A percentile compares a stretch with the other conserved stretches of the same genome.
phyloP scores from a whole-genome alignment of 1,139 yeast genomes.

The Diutina scorzettiae region DNA sequence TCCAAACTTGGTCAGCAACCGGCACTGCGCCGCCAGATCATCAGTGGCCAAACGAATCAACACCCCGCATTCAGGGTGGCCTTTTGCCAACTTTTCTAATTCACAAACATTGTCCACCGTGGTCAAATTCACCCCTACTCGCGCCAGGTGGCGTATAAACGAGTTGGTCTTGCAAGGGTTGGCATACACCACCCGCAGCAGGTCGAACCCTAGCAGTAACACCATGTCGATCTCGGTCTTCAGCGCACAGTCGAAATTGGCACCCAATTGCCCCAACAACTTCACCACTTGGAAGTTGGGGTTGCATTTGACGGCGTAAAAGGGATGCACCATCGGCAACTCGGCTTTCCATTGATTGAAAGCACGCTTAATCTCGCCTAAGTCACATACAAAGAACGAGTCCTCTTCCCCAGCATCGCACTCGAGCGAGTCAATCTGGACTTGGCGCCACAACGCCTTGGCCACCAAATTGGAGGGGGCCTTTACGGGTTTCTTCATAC shows the following conservation, averaged over 20 bases:
- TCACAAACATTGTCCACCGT: slow-evolving; percentile 89
- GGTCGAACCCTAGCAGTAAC: slow-evolving; percentile 46
- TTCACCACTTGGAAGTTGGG: slow-evolving; percentile 52
- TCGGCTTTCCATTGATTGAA: slow-evolving; percentile 45
- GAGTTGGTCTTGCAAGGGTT: slow-evolving; percentile 88
- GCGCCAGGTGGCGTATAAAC: slow-evolving; percentile 59
- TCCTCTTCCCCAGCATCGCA: slow-evolving; percentile 76
- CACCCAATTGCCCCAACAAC: slow-evolving; percentile 47
- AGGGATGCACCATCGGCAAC: slow-evolving; percentile 71
- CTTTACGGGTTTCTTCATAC: neutral
- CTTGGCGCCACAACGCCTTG: slow-evolving; percentile 27
- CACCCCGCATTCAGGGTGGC: slow-evolving; percentile 59
- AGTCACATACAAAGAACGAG: slow-evolving; percentile 81
- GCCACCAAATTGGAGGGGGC: slow-evolving; percentile 16
- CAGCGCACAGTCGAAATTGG: slow-evolving; percentile 91
- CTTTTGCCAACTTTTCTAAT: slow-evolving; percentile 55
- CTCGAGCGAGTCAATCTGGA: slow-evolving; percentile 42
- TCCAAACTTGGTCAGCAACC: slow-evolving; percentile 83
- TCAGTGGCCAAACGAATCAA: slow-evolving; percentile 81
- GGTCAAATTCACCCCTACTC: slow-evolving; percentile 48
- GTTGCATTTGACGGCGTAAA: slow-evolving; percentile 92
- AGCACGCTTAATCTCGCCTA: slow-evolving; percentile 58
- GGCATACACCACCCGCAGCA: slow-evolving; percentile 73
- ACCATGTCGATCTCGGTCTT: slow-evolving; percentile 68
- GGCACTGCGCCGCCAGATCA: slow-evolving; percentile 80